Evolutionary conservation across 768 basidiomycete species (phyloP), one percentile per base, ranked within the genome.

Genomic region (Hysterangium stoloniferum): DNA sequence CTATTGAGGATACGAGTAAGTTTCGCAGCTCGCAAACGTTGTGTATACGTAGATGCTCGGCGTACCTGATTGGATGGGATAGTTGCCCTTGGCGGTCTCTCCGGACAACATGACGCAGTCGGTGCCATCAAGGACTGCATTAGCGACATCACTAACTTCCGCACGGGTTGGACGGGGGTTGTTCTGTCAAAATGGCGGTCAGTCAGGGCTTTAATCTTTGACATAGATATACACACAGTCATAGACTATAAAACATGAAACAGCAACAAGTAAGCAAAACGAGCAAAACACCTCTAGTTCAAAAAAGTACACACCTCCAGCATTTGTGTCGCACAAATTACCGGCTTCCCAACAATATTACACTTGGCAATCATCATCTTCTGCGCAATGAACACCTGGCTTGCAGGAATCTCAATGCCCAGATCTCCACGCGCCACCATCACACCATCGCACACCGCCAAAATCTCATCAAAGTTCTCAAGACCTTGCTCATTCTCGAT

Each of bases 281-380:
- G 27, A n/a, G 28, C 27, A 50, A 22, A 27, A 28, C 37, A 46
- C 45, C 6, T 44, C 19, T 12, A 19, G 4, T 7, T 17, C 24
- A 25, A 45, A 28, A 45, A 7, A 19, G 33, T 25, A 59, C 72
- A 53, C 55, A 86, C 87, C 77, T 98, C 95, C 58, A 99, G 84
- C 95, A 99, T 99, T 69, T 99, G 95, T 12, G 96, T 99, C 8
- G 96, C 96, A 55, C 96, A 94, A 64, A 99, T 98, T 62, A 90
- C 88, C 35, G 96, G 94, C 75, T 99, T 99, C 60, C 96, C 96
- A 48, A 79, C 84, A 62, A 95, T 87, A 75, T 96, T 97, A 73
- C 93, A 96, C 74, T 98, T 98, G 53, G 95, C 82, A 60, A 98
- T 99, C 94, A 99, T 99, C 95, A 98, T 98, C 75, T 99, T 99